Conservation (phyloP, 2,329 filamentous ascomycete genomes). For the Ceratocystis lukuohia region DNA sequence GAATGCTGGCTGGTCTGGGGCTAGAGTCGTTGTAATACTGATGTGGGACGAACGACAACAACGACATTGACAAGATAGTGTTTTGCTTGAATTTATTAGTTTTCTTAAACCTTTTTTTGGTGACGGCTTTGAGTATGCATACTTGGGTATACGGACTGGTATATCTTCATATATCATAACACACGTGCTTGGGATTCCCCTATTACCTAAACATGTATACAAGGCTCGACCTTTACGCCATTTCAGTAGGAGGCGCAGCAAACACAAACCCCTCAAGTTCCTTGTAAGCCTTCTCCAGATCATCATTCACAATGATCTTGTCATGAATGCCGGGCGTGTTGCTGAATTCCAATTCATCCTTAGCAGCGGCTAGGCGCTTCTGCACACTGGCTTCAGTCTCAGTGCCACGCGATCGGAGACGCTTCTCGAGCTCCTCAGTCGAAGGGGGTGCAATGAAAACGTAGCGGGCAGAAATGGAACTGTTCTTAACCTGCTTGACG, state of each 20-base stretch:
- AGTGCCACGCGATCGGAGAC: constrained; percentile 63
- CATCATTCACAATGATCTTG: constrained; percentile 29
- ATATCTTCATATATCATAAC: background rate
- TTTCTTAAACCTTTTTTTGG: background rate
- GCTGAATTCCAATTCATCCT: constrained; percentile 60
- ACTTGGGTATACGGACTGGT: background rate
- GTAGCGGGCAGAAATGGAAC: constrained; percentile 61
- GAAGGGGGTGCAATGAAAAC: constrained; percentile 75
- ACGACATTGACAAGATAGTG: background rate
- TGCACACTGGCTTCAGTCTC: constrained; percentile 59
- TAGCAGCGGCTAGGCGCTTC: constrained; percentile 57
- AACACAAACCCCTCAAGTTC: constrained; percentile 40
- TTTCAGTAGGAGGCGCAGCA: constrained; percentile 22
- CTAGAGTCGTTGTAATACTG: background rate
- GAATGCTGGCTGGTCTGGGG: background rate
- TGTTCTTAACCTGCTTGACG: constrained; percentile 81
- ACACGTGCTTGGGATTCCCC: background rate
- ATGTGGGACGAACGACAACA: background rate
- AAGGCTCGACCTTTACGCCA: background rate
- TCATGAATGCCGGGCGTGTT: constrained; percentile 45
- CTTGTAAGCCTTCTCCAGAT: constrained; percentile 38
- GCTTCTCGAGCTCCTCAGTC: constrained; percentile 57
- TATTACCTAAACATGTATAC: background rate
- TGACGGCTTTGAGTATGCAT: background rate
- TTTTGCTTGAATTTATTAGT: background rate